phyloP scores from a whole-genome alignment of 139 green algal genomes.

The Closterium sp. region DNA sequence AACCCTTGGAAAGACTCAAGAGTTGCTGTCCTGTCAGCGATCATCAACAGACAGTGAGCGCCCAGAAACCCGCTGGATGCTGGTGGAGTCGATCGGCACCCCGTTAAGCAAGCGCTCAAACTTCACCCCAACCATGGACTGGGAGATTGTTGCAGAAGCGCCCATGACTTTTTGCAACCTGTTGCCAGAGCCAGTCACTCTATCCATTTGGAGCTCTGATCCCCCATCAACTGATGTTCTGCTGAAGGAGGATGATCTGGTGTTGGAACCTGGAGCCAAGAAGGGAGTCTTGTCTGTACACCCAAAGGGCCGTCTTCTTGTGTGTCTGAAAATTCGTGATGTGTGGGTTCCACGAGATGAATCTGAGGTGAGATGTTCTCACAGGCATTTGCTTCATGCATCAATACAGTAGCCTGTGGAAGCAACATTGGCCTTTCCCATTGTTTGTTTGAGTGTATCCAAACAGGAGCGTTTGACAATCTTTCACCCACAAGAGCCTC shows the following conservation, averaged over 20 bases:
- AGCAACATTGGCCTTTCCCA: neutral
- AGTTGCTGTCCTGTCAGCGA: neutral
- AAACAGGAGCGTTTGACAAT: neutral
- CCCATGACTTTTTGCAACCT: neutral
- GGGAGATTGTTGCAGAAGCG: neutral
- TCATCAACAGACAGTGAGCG: neutral
- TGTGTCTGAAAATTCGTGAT: neutral
- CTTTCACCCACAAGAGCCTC: neutral
- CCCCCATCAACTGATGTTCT: neutral
- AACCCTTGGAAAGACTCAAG: neutral
- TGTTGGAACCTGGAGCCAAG: neutral
- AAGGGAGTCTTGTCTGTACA: neutral
- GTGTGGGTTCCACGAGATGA: neutral
- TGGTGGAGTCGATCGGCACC: neutral
- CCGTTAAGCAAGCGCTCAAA: neutral
- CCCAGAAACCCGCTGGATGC: neutral
- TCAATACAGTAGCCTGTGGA: neutral
- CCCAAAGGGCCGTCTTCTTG: neutral
- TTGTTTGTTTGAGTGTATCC: neutral
- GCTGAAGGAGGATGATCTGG: neutral
- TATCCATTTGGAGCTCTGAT: neutral
- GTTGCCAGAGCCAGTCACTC: neutral
- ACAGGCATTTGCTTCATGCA: too few species aligned
- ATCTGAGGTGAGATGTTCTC: neutral
- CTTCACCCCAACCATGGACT: neutral